Evolutionary conservation across 1,139 yeast genomes (phyloP), one percentile per base, ranked within the genome.

Genomic region (Williopsis jadinii): DNA sequence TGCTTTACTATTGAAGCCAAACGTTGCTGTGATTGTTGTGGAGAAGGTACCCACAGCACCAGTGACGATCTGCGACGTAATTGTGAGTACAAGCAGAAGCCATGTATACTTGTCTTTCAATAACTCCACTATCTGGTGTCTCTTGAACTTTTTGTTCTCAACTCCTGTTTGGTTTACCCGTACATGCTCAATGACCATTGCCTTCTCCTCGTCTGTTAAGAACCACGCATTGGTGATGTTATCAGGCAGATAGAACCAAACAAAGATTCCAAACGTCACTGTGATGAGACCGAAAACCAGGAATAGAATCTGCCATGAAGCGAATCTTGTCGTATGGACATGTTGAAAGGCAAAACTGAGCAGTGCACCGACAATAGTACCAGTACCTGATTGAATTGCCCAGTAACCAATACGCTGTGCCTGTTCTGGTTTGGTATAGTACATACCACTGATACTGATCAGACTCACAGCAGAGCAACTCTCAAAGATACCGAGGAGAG

Each of bases 351-450:
- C 73, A 50, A 66, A 71, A 9, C 71, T 71, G 41, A 71, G 66
- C 9, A 64, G 60, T 3, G 78, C 79, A 52, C 68, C 63, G 39
- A 58, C 45, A 27, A 61, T 55, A 32, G 57, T 47, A 45, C 81
- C 81, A 14, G 71, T 46, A 32, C 81, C 82, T 48, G 70, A 70
- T 50, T 46, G 66, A 54, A 30, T 66, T 9, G 38, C 14, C 38
- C 38, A 36, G 28, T 28, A 28, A 11, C 38, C 66, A 39, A 68
- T 67, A 55, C 82, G 64, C 31, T 70, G 58, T 40, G 72, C 71
- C 39, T 72, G 77, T 51, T 77, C 81, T 9, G 66, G 68, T 43
- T 66, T 63, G 38, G 63, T 70, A 60, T 75, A 79, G 68, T 75
- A 79, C 54, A 72, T 75, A 30, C 72, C 62, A 9, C 80, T 74